Evolutionary conservation across 2,329 filamentous ascomycete species (phyloP).

Genomic region (Penicillium sp.): DNA sequence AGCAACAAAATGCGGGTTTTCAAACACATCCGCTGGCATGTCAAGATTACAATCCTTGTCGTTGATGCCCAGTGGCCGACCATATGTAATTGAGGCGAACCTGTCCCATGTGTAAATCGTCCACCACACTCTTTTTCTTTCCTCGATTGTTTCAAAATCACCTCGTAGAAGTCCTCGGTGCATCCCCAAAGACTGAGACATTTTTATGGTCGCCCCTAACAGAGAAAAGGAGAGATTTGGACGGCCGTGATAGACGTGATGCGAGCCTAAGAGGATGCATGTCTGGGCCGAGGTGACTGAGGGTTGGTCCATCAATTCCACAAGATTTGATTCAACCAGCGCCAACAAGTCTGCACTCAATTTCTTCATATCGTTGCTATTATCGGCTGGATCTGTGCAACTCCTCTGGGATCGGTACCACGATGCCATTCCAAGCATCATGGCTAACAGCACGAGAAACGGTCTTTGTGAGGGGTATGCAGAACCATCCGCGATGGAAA

Average conservation of each 20-base stretch:
- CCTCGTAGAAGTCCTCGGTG: constrained; percentile 25
- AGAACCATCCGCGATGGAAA: constrained; percentile 27
- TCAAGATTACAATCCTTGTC: constrained; percentile 33
- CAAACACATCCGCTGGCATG: constrained; percentile 30
- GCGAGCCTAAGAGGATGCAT: constrained; percentile 35
- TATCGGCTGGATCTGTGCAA: constrained; percentile 10
- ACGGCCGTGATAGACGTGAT: constrained; percentile 38
- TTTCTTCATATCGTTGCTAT: constrained; percentile 9
- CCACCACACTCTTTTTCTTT: constrained; percentile 37
- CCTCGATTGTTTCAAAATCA: constrained; percentile 24
- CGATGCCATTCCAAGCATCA: constrained; percentile 33
- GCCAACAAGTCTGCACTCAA: constrained; percentile 15
- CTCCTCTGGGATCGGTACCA: constrained; percentile 31
- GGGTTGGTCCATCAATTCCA: constrained; percentile 38
- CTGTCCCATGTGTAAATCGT: constrained; percentile 39
- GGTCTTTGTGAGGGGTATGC: constrained; percentile 29
- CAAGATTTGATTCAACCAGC: constrained; percentile 28
- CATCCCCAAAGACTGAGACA: constrained; percentile 29
- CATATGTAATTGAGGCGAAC: constrained; percentile 38
- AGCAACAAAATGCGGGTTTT: constrained; percentile 24
- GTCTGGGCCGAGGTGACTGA: constrained; percentile 33
- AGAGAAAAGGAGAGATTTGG: constrained; percentile 36
- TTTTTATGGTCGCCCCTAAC: constrained; percentile 33
- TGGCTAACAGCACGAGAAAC: constrained; percentile 33
- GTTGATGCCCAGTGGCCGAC: constrained; percentile 36